phyloP scores from a whole-genome alignment of 176 grass and related monocot species.

The Eleusine indica region DNA sequence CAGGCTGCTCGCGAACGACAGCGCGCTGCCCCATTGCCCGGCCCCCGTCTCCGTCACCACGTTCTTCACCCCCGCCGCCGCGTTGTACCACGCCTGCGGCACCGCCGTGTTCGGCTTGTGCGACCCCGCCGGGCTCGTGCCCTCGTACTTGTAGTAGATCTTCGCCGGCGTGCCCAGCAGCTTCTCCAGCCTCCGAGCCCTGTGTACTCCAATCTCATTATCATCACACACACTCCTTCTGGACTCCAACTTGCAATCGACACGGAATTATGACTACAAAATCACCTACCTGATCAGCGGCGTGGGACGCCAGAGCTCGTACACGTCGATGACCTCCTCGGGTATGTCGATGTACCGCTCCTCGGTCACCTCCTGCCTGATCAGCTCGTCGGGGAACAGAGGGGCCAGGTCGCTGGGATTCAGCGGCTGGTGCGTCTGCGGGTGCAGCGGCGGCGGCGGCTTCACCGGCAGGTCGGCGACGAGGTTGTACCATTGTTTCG shows the following conservation, averaged over 20 bases:
- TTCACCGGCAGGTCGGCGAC: conserved; percentile 87
- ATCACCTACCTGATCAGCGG: conserved; percentile 68
- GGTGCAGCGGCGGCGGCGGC: conserved; percentile 79
- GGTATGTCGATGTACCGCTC: conserved; percentile 84
- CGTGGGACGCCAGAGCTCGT: conserved; percentile 89
- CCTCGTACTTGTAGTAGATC: conserved; percentile 99
- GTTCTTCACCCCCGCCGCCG: conserved; percentile 70
- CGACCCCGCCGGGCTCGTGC: conserved; percentile 90
- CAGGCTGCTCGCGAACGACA: conserved; percentile 91
- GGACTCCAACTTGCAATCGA: not conserved
- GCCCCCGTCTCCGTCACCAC: conserved; percentile 94
- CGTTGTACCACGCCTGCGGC: conserved; percentile 92
- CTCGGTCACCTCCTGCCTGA: conserved; percentile 75
- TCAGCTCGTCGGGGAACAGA: conserved; percentile 94
- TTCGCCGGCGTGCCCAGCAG: conserved; percentile 79
- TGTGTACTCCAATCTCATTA: not conserved
- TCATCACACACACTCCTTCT: not conserved
- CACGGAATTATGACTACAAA: not conserved
- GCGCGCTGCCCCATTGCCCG: conserved; percentile 92
- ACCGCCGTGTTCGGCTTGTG: conserved; percentile 98
- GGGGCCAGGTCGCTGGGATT: conserved; percentile 67
- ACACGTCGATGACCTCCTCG: conserved; percentile 76
- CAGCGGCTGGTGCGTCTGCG: conserved; percentile 74
- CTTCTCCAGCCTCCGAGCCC: conserved; percentile 87
- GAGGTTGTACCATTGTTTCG: conserved; percentile 95